Evolutionary conservation across 148 eudicot genomes (phyloP).

Genomic region (Bassia scoparia): DNA sequence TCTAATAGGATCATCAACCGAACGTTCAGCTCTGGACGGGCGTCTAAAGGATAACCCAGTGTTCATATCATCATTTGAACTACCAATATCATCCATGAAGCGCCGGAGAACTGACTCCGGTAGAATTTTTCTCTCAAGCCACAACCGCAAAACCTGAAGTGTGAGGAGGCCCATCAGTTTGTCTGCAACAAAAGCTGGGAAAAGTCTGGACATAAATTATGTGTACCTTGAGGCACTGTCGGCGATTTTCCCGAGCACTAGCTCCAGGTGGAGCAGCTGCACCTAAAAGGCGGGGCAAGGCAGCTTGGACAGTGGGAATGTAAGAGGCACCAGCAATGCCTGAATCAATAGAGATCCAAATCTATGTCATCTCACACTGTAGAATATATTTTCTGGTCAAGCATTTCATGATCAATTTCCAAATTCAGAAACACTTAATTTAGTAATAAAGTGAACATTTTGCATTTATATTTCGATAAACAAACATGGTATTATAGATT

Average conservation of each 20-base stretch:
- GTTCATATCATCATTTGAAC: conserved; percentile 48
- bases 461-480: neutral
- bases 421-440: neutral
- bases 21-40: conserved; percentile 81
- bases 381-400: neutral
- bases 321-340: conserved; percentile 91
- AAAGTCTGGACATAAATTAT: conserved; percentile 5
- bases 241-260: conserved; percentile 79
- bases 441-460: neutral
- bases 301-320: conserved; percentile 77
- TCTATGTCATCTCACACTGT: conserved; percentile 1
- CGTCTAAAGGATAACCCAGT: conserved; percentile 55
- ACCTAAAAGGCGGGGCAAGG: conserved; percentile 74
- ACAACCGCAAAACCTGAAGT: conserved; percentile 67
- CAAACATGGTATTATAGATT: neutral
- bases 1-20: conserved; percentile 92
- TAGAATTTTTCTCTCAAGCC: conserved; percentile 94
- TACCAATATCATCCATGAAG: conserved; percentile 64
- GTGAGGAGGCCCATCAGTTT: neutral
- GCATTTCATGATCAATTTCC: neutral
- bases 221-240: conserved; percentile 85
- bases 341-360: conserved; percentile 24
- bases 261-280: conserved; percentile 89
- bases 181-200: conserved; percentile 1
- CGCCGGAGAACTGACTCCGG: conserved; percentile 78